Evolutionary conservation across 805 yeast species (phyloP), one percentile per base, ranked within the genome.

Genomic region (Starmerella apis): DNA sequence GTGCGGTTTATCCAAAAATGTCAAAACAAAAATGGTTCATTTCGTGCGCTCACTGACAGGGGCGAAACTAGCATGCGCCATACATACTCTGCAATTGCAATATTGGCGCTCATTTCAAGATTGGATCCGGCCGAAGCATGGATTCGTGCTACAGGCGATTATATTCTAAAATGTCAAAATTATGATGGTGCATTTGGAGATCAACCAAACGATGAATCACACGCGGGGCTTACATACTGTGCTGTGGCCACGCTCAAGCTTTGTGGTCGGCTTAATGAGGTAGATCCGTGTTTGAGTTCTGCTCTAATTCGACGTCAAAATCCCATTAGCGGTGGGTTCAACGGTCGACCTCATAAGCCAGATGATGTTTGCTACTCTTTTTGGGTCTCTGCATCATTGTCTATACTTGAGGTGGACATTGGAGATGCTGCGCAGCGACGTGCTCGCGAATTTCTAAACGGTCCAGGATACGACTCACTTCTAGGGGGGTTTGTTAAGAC

Each of bases 301-400:
- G 53, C 37, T 18, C 32, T 56, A 14, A 46, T 43, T 16, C 53
- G 47, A 4, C 54, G 63, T 24, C 61, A 58, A 38, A 44, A 48
- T 14, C 25, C 30, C 1, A 23, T 27, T 6, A 38, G 24, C n/a
- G 96, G 96, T 1, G 90, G 90, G 0, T 79, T 84, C 62, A 85
- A 86, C 63, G 96, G 96, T 1, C 71, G 96, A 43, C 79, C 77
- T n/a, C 86, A 86, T 63, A 87, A 87, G 63, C 74, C 72, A 50
- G 83, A 83, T 3, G 96, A 87, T 64, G 82, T 94, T 0, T 87
- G 96, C 67, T 87, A 87, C 61, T 76, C 82, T 6, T 87, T 86
- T 72, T 87, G 96, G 96, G 75, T 78, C 42, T 59, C 78, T 14
- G 88, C 77, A 2, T 69, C 85, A 4, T 66, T 86, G 53, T 57